Conservation (phyloP, 768 basidiomycete genomes). For the Grammothele lineata region DNA sequence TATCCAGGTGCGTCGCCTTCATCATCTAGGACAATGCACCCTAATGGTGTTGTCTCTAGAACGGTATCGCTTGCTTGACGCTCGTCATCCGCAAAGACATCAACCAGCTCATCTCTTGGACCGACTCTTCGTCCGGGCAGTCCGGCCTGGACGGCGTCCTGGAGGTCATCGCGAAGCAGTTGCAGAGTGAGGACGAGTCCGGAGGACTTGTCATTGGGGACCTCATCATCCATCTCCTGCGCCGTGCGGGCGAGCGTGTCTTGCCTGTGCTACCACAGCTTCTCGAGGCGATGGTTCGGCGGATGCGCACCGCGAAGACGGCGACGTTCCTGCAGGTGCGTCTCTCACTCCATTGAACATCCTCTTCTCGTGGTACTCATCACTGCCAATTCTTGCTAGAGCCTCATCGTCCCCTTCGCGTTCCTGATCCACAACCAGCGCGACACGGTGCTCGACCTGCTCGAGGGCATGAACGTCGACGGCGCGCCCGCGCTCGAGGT, state of each 20-base stretch:
- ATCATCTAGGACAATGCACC: too few relatives aligned
- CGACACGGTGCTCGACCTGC: slow-evolving; percentile 69
- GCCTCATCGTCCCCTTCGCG: slow-evolving; percentile 88
- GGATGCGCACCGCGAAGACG: slow-evolving; percentile 83
- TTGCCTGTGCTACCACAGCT: slow-evolving; percentile 85
- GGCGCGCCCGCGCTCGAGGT: slow-evolving; percentile 74
- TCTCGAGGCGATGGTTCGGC: slow-evolving; percentile 73
- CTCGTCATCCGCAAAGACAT: slow-evolving; percentile 84
- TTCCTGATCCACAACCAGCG: slow-evolving; percentile 88
- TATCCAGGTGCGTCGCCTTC: slow-evolving; percentile 48
- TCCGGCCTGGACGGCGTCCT: slow-evolving; percentile 76
- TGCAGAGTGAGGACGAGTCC: slow-evolving; percentile 82
- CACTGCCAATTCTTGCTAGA: slow-evolving; percentile 38
- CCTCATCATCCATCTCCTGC: slow-evolving; percentile 87
- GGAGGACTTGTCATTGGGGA: slow-evolving; percentile 93
- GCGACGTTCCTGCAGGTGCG: slow-evolving; percentile 86
- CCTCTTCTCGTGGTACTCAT: neutral
- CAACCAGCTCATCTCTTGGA: slow-evolving; percentile 76
- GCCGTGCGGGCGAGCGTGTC: slow-evolving; percentile 76
- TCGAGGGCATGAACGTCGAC: slow-evolving; percentile 62
- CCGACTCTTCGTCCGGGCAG: slow-evolving; percentile 51
- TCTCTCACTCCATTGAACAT: neutral
- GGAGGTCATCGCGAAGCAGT: slow-evolving; percentile 68
- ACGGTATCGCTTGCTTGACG: slow-evolving; percentile 79
- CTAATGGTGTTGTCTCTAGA: slow-evolving; percentile 38